Base-by-base conservation (phyloP, 495 filamentous ascomycete genomes). In the Lepraria neglecta region DNA sequence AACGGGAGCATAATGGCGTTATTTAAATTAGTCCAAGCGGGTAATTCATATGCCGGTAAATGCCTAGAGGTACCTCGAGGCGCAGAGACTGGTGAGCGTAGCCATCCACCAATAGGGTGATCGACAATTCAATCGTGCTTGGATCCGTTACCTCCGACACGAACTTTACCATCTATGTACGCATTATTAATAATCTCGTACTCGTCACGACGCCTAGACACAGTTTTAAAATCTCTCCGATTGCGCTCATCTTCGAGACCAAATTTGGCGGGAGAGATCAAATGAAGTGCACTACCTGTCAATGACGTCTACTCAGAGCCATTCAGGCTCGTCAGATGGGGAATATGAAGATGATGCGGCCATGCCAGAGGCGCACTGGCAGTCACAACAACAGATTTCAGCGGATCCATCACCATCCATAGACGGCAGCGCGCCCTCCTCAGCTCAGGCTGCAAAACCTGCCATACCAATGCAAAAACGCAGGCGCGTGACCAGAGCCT, bases 401-500 rank as follows among this genome's bases (percentile, higher is more conserved):
- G 12, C 47, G 14, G 33, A 43, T 42, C 14, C 35, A 35, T 24
- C 54, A 10, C 19, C 24, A 12, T 21, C 54, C 12, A 40, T 38
- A 5, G 28, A 31, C 14, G 4, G 33, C 28, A 38, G 15, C 31
- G 33, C 12, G 42, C 58, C 50, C 19, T 48, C 43, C 3, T 51
- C 52, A 10, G 33, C 28, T n/a, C 56, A 47, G n/a, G 19, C 58
- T 19, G 42, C 52, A 38, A 42, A 50, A 46, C 19, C 35, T 17
- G 10, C 52, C 19, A 42, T 56, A 19, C 57, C 65, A 28, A 61
- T 64, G 52, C 67, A 65, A 38, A 71, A 68, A 55, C 70, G 72
- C 3, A 61, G 72, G 40, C 61, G 71, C 4, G 71, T 72, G 35
- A 73, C 70, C 56, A 67, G 70, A 53, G 72, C 70, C 7, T 73